Conservation (phyloP, 2,329 filamentous ascomycete species). For the Xylariaceae sp. region DNA sequence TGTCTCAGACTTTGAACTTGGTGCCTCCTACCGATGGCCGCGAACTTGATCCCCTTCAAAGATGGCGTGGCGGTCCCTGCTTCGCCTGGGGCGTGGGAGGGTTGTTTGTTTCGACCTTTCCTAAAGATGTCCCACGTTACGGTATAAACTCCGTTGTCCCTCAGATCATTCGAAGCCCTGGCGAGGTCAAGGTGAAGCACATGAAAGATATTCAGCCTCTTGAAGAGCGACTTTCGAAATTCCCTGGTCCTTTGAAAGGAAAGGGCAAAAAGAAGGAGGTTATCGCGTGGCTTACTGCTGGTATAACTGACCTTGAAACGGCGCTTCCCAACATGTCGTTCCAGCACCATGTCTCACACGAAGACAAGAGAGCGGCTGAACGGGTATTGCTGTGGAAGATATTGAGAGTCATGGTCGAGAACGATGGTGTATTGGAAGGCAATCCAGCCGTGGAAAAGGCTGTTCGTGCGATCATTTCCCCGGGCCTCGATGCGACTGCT, state of each 20-base stretch:
- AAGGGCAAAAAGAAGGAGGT: conserved; percentile 97
- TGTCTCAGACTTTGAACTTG: conserved; percentile 53
- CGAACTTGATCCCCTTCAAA: conserved; percentile 70
- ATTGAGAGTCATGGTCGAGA: conserved; percentile 72
- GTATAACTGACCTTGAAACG: conserved; percentile 69
- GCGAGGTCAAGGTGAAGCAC: conserved; percentile 72
- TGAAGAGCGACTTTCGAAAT: conserved; percentile 67
- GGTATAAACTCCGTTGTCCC: conserved; percentile 66
- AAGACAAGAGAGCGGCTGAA: conserved; percentile 70
- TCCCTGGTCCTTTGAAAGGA: conserved; percentile 81
- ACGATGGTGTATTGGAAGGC: conserved; percentile 78
- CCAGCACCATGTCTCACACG: conserved; percentile 48
- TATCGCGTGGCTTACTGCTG: conserved; percentile 69
- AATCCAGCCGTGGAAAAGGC: conserved; percentile 65
- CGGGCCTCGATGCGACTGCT: conserved; percentile 39
- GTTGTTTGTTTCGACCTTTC: conserved; percentile 75
- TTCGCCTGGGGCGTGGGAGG: conserved; percentile 88
- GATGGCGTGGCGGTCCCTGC: conserved; percentile 86
- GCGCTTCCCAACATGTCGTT: conserved; percentile 46
- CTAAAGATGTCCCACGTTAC: conserved; percentile 83
- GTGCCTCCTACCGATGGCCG: conserved; percentile 60
- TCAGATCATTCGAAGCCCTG: conserved; percentile 74
- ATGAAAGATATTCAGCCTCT: conserved; percentile 69
- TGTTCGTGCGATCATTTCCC: conserved; percentile 68
- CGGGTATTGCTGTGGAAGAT: conserved; percentile 84